Base-by-base conservation (phyloP, 2,329 filamentous ascomycete species). In the Zymoseptoria crescenta region DNA sequence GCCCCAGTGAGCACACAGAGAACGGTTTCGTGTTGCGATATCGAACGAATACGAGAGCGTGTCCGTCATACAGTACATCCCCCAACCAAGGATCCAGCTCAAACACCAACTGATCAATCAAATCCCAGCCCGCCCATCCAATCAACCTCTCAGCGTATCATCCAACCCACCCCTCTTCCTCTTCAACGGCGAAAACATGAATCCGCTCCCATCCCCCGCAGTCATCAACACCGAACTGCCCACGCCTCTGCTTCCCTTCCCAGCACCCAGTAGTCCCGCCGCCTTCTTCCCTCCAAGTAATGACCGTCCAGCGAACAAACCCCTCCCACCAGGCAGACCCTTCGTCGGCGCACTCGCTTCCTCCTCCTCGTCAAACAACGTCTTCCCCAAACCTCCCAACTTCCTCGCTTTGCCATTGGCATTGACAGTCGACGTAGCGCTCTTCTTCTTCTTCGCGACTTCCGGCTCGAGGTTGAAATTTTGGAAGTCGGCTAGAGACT, bases 401-500 rank as follows among this genome's bases (percentile, higher is more conserved):
- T 73, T 72, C 9, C 72, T 68, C 61, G 71, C 71, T 66, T 74
- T 73, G 61, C 69, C 63, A 56, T 65, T 72, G 41, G 61, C 63
- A 7, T 16, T 45, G 35, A 45, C 35, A 6, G 35, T 45, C 35
- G 35, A 45, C 13, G 35, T 45, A 16, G 35, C 35, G 35, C 5
- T 16, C 59, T 70, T 67, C 60, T 69, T 65, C 30, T 63, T 67
- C 62, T 65, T 65, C 35, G 61, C 65, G 2, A 64, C 62, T 29
- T 72, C 70, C 8, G 69, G 65, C 55, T 70, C 68, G 3, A 65
- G 60, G 41, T 66, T 66, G 65, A 74, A 74, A 7, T 72, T 67
- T 2, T 69, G 69, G 55, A 74, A 80, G 7, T 77, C 76, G 67
- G 76, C 75, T 59, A 81, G 74, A 3, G 76, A 78, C 60, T 80